These are phyloP conservation scores for Chenopodium quinoa DNA, from an alignment of 148 eudicot genomes.

Conservation along the genomic window DNA sequence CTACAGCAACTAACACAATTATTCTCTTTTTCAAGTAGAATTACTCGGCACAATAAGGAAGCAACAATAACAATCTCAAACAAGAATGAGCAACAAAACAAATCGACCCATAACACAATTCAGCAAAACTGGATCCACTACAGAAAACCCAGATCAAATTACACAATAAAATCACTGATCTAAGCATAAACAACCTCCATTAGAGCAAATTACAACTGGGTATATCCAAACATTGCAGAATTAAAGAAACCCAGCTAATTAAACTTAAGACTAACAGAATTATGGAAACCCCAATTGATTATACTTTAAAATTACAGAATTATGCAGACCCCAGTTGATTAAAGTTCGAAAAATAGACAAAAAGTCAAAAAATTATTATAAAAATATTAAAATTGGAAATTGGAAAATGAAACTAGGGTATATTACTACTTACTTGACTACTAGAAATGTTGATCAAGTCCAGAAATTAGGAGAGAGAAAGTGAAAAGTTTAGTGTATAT, in stretches of 20 bases:
- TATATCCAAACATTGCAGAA: background rate
- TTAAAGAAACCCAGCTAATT: background rate
- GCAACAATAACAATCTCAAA: background rate
- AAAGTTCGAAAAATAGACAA: background rate
- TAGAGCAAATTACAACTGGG: conserved; percentile 8
- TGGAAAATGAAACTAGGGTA: background rate
- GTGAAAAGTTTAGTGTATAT: background rate
- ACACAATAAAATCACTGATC: conserved; percentile 14
- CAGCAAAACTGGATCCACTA: background rate
- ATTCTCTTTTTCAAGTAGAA: background rate
- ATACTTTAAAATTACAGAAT: background rate
- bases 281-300: background rate
- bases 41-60: background rate
- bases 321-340: background rate
- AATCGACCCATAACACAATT: background rate
- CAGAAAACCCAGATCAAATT: conserved; percentile 3
- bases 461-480: conserved; percentile 17
- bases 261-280: background rate
- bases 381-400: background rate
- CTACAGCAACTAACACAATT: conserved; percentile 3
- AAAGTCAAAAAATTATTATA: background rate
- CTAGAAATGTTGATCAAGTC: conserved; percentile 9
- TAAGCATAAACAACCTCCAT: background rate
- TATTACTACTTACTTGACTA: conserved; percentile 4
- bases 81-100: background rate